Evolutionary conservation across 257 asterid genomes (phyloP).

Genomic region (Capsicum chinense): DNA sequence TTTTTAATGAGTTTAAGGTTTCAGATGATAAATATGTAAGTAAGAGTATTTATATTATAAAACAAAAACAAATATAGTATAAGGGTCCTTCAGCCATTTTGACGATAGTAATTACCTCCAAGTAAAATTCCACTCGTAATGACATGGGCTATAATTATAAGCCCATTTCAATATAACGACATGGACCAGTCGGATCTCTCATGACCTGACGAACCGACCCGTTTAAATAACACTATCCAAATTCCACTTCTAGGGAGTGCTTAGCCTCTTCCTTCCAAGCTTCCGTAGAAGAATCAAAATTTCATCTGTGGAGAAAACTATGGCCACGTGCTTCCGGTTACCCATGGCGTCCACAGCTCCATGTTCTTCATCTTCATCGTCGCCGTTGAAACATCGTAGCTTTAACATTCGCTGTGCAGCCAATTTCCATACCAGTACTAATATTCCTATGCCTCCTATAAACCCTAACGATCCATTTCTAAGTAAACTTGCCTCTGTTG

Average conservation of each 20-base stretch:
- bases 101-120: too few relatives aligned
- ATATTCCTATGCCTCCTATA: slow-evolving; percentile 70
- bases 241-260: neutral
- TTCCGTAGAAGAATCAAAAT: slow-evolving; percentile 1
- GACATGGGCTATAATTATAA: too few relatives aligned
- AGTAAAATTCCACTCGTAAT: too few relatives aligned
- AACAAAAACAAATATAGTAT: too few relatives aligned
- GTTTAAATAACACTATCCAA: too few relatives aligned
- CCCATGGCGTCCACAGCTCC: slow-evolving; percentile 65
- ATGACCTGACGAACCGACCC: too few relatives aligned
- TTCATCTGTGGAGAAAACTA: slow-evolving; percentile 29
- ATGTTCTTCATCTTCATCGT: slow-evolving; percentile 48
- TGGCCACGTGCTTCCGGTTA: slow-evolving; percentile 65
- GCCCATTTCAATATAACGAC: too few relatives aligned
- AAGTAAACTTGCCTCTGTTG: slow-evolving; percentile 73
- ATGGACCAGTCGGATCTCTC: too few relatives aligned
- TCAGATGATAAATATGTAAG: too few relatives aligned
- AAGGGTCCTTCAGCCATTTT: too few relatives aligned
- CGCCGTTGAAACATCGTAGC: slow-evolving; percentile 50
- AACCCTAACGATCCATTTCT: slow-evolving; percentile 88
- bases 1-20: too few relatives aligned
- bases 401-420: slow-evolving; percentile 28
- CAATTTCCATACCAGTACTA: slow-evolving; percentile 39
- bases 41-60: too few relatives aligned
- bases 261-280: neutral